Conservation (phyloP, 2,329 filamentous ascomycete genomes). For the Colletotrichum karsti region DNA sequence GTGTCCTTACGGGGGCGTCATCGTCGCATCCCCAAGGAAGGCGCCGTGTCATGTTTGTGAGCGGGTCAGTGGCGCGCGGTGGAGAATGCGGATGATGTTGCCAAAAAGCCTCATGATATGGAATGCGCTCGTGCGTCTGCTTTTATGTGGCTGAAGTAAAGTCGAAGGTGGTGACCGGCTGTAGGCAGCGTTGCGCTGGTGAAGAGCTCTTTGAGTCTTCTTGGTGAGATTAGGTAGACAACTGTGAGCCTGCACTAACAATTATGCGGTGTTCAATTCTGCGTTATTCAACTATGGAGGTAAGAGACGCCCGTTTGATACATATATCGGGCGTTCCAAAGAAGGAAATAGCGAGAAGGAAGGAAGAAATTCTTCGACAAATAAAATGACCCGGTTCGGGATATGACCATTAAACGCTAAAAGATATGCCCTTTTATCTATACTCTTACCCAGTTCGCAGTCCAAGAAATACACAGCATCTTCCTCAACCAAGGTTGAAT, state of each 20-base stretch:
- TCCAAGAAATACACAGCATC: neutral
- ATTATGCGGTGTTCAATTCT: neutral
- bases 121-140: neutral
- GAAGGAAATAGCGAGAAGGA: neutral
- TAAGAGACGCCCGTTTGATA: neutral
- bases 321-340: neutral
- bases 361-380: neutral
- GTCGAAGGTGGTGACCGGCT: neutral
- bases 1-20: neutral
- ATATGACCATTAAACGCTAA: conserved; percentile 25
- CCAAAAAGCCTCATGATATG: neutral
- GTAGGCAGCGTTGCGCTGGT: neutral
- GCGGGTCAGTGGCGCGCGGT: neutral
- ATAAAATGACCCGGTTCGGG: conserved; percentile 14
- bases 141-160: neutral
- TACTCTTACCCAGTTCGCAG: neutral
- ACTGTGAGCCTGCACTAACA: neutral
- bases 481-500: conserved; percentile 71
- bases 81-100: neutral
- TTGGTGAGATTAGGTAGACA: neutral
- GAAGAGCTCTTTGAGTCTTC: neutral
- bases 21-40: conserved; percentile 50
- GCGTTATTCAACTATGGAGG: too few relatives aligned
- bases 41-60: conserved; percentile 55
- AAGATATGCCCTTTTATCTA: conserved; percentile 18